phyloP scores from a whole-genome alignment of 108 stramenopile species.

The Ochromonas danica region DNA sequence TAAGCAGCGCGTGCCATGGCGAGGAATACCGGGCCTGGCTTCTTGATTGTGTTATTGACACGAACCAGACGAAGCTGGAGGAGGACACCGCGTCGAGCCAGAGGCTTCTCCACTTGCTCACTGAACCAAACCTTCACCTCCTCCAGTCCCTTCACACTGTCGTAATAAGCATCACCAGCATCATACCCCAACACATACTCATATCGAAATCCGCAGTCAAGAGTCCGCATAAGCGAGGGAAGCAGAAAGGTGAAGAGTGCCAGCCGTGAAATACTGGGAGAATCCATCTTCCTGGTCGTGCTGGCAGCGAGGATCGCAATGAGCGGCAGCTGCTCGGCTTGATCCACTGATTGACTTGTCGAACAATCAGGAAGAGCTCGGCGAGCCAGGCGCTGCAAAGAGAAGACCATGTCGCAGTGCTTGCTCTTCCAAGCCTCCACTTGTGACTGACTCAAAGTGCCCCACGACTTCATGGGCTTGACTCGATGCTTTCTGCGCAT shows the following conservation, averaged over 20 bases:
- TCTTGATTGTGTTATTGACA: constrained; percentile 52
- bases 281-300: neutral
- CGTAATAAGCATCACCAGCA: constrained; percentile 53
- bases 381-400: neutral
- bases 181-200: constrained; percentile 54
- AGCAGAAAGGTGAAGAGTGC: constrained; percentile 45
- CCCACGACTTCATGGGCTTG: neutral
- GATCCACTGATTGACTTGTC: no score
- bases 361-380: neutral
- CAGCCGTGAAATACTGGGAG: neutral
- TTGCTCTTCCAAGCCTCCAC: constrained; percentile 3
- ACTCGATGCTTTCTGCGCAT: neutral
- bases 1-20: constrained; percentile 55
- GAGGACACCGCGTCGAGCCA: constrained; percentile 38
- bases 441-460: neutral
- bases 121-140: constrained; percentile 48
- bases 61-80: constrained; percentile 41
- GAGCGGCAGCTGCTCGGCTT: no score
- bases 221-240: constrained; percentile 50
- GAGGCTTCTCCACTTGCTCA: constrained; percentile 36
- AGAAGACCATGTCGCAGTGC: constrained; percentile 6
- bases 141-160: constrained; percentile 33
- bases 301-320: constrained; percentile 30
- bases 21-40: constrained; percentile 59
- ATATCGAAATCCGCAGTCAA: constrained; percentile 58